Evolutionary conservation across 139 green algal species (phyloP), one percentile per base, ranked within the genome.

Genomic region (Ettlia oleoabundans): DNA sequence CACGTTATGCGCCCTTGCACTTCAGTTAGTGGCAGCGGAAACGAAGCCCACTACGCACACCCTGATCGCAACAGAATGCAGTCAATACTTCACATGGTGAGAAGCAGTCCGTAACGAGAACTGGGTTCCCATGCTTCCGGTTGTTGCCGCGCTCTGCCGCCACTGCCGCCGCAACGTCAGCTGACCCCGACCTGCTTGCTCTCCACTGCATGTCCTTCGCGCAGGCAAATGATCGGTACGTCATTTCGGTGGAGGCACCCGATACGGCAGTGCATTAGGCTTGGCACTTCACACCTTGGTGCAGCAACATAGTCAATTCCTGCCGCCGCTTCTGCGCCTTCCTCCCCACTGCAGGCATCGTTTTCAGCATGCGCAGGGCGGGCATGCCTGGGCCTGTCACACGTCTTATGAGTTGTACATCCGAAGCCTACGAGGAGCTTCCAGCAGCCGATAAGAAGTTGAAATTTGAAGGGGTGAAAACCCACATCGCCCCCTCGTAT

Each of bases 391-490:
- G 93, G 33, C 84, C 82, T 0, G 73, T 96, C 7, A 95, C 87
- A 32, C 86, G 93, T 2, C 87, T 97, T 0, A 87, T 95, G 86
- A 93, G 91, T 70, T 97, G 93, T 86, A 90, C 88, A 15, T 47
- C 88, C 3, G 86, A 90, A 53, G 81, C 94, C 42, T 71, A 42
- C 42, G 70, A 42, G n/a, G 22, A 40, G n/a, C 19, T 77, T 15
- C 70, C 70, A 13, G 33, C 42, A 35, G 35, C 24, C 19, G 73
- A 69, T 35, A 69, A 38, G 73, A 35, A 43, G 3, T 22, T 72
- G 3, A 35, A 42, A 2, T 33, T 35, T 18, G 21, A 26, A 13
- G 32, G 32, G 15, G 32, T 80, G 7, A 10, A 30, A 33, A 96
- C 93, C 0, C 90, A 94, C 81, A 68, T 94, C 1, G 92, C 91